phyloP scores from a whole-genome alignment of 345 rosid genomes.

The Aegle marmelos region DNA sequence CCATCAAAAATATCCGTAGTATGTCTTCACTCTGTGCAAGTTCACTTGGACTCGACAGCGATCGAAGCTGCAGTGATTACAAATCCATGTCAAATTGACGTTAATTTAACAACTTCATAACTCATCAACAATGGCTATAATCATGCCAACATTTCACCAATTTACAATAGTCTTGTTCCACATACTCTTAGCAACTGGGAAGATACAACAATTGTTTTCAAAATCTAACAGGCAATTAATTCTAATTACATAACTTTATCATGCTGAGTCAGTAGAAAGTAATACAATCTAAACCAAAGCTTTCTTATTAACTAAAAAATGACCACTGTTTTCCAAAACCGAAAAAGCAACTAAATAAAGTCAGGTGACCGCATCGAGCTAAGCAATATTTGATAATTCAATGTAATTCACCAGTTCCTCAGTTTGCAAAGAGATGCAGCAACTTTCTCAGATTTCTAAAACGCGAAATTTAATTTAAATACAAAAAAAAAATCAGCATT shows the following conservation, averaged over 20 bases:
- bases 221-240: background rate
- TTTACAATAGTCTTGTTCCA: background rate
- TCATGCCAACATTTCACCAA: background rate
- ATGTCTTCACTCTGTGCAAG: constrained; percentile 82
- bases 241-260: background rate
- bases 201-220: background rate
- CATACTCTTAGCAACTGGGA: background rate
- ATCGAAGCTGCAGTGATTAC: constrained; percentile 63
- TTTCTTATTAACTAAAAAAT: no score
- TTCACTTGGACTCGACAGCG: constrained; percentile 78
- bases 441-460: background rate
- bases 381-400: background rate
- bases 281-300: background rate
- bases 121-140: background rate
- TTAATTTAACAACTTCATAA: background rate
- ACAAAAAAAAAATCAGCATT: background rate
- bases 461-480: background rate
- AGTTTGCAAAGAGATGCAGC: background rate
- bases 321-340: background rate
- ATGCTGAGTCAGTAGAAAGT: background rate
- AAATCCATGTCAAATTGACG: background rate
- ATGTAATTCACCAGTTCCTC: background rate
- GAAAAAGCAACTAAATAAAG: background rate
- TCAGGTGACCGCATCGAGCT: background rate
- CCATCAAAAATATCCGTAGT: constrained; percentile 81